A percentile compares a stretch with the other conserved stretches of the same genome.
phyloP scores from a whole-genome alignment of 1,284 basidiomycete genomes.

The Termitomyces sp. region DNA sequence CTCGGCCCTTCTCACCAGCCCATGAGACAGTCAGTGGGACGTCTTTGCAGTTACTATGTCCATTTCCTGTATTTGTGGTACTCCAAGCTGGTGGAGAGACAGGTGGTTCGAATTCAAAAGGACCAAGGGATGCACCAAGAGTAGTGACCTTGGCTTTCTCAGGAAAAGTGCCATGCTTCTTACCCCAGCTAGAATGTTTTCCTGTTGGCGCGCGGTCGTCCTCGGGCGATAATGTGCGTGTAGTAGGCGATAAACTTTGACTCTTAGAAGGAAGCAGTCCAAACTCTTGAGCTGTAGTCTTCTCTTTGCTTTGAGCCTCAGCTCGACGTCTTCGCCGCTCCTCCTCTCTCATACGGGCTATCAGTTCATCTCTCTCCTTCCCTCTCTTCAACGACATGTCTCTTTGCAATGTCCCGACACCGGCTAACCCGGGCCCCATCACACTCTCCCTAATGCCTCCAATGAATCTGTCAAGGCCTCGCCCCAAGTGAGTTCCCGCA shows the following conservation, averaged over 20 bases:
- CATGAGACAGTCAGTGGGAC: constrained; percentile 19
- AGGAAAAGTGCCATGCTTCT: constrained; percentile 25
- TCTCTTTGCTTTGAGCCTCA: constrained; percentile 14
- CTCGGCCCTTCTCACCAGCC: constrained; percentile 17
- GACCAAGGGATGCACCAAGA: constrained; percentile 33
- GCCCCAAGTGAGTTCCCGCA: constrained; percentile 20
- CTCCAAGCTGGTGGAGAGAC: constrained; percentile 37
- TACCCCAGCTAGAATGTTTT: constrained; percentile 32
- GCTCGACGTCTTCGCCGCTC: constrained; percentile 19
- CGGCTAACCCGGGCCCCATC: constrained; percentile 34
- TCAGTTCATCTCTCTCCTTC: constrained; percentile 30
- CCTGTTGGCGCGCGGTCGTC: constrained; percentile 16
- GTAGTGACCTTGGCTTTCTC: constrained; percentile 21
- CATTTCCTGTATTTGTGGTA: constrained; percentile 22
- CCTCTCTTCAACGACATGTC: constrained; percentile 31
- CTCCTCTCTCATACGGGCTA: constrained; percentile 17
- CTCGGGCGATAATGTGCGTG: constrained; percentile 11
- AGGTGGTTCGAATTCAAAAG: constrained; percentile 45
- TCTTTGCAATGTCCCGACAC: constrained; percentile 36
- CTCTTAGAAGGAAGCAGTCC: constrained; percentile 14
- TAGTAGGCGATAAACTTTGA: constrained; percentile 5
- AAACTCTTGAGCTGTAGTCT: constrained; percentile 10
- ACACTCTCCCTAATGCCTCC: constrained; percentile 23
- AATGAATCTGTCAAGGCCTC: constrained; percentile 18
- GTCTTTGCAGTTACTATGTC: constrained; percentile 7